A percentile compares a stretch with the other conserved stretches of the same genome.
phyloP scores from a whole-genome alignment of 2,329 filamentous ascomycete genomes.

The Rosellinia necatrix region DNA sequence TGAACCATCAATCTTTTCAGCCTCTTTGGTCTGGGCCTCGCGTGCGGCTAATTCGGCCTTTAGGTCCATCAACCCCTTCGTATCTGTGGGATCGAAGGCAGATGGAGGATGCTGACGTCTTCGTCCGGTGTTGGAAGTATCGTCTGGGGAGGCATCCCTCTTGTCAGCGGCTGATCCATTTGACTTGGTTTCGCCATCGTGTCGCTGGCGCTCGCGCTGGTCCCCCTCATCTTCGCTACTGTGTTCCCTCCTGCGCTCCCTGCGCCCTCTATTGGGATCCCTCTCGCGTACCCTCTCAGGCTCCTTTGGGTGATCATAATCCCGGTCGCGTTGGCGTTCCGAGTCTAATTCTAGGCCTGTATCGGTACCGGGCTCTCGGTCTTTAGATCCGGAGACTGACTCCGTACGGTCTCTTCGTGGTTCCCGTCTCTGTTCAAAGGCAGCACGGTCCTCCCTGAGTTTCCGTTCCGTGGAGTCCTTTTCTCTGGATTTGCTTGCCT shows the following conservation, averaged over 20 bases:
- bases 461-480: conserved; percentile 32
- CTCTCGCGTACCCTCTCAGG: conserved; percentile 12
- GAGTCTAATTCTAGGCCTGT: conserved; percentile 22
- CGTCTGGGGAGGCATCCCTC: conserved; percentile 50
- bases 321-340: conserved; percentile 12
- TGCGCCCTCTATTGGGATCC: conserved; percentile 8
- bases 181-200: conserved; percentile 47
- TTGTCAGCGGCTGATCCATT: conserved; percentile 30
- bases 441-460: conserved; percentile 29
- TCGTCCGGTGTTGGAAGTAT: conserved; percentile 44
- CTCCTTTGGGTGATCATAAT: conserved; percentile 26
- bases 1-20: conserved; percentile 32
- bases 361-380: conserved; percentile 30
- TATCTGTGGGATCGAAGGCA: conserved; percentile 59
- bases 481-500: conserved; percentile 40
- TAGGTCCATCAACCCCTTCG: conserved; percentile 53
- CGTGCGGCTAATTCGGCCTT: conserved; percentile 56
- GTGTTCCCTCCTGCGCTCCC: conserved; percentile 9
- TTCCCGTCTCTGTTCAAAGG: conserved; percentile 37
- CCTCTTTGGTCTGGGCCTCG: conserved; percentile 39
- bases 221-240: conserved; percentile 30
- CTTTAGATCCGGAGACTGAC: conserved; percentile 30
- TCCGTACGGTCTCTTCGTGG: conserved; percentile 30
- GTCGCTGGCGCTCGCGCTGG: conserved; percentile 40
- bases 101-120: conserved; percentile 47